Evolutionary conservation across 2,329 filamentous ascomycete species (phyloP).

Genomic region (Microcyclosporella mali): DNA sequence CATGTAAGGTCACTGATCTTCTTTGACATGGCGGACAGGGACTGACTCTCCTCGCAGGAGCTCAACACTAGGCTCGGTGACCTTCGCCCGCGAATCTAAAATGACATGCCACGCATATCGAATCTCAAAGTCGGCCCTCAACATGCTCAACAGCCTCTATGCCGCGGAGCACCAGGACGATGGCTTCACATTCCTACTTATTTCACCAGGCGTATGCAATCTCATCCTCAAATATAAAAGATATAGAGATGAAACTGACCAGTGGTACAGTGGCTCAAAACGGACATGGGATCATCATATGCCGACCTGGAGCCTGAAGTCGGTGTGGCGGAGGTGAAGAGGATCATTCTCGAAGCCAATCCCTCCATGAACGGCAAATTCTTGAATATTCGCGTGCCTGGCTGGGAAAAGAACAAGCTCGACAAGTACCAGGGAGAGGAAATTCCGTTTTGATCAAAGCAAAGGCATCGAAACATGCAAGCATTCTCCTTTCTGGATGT

Average conservation of each 20-base stretch:
- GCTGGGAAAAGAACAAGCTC: constrained; percentile 4
- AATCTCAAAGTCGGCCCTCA: constrained; percentile 45
- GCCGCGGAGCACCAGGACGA: constrained; percentile 32
- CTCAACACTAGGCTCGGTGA: constrained; percentile 40
- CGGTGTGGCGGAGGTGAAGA: constrained; percentile 35
- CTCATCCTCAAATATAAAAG: background rate
- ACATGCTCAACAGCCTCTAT: constrained; percentile 44
- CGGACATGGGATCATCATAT: constrained; percentile 36
- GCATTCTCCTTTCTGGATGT: too few species aligned
- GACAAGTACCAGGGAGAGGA: constrained; percentile 9
- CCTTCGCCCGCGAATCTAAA: constrained; percentile 20
- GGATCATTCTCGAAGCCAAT: constrained; percentile 41
- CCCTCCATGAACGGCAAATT: constrained; percentile 46
- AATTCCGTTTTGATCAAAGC: constrained; percentile 6
- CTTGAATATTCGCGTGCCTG: constrained; percentile 33
- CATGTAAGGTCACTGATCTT: constrained; percentile 26
- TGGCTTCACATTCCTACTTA: constrained; percentile 39
- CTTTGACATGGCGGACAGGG: background rate
- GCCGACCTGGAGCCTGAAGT: constrained; percentile 40
- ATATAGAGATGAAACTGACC: background rate
- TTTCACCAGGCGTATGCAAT: constrained; percentile 42
- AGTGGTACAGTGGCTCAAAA: constrained; percentile 40
- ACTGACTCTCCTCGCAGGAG: constrained; percentile 27
- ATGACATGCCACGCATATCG: constrained; percentile 34
- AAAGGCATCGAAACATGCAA: too few species aligned